Evolutionary conservation across 768 basidiomycete species (phyloP).

Genomic region (Lentinula raphanica): DNA sequence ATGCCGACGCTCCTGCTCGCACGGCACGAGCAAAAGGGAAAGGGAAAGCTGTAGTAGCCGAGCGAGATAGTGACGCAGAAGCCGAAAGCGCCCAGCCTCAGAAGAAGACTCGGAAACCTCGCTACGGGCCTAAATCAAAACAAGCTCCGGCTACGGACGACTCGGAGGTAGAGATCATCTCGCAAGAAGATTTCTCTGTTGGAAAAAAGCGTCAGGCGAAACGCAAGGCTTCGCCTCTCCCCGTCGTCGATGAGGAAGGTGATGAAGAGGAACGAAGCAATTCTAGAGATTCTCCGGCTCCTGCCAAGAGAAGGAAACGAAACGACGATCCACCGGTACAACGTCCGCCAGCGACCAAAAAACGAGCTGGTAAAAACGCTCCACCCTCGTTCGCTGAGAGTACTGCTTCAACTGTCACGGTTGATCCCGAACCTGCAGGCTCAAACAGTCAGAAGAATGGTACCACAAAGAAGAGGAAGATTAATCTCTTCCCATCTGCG

Average conservation of each 20-base stretch:
- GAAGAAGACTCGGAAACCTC: slow-evolving; percentile 8
- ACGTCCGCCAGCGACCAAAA: slow-evolving; percentile 2
- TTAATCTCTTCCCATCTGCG: slow-evolving; percentile 50
- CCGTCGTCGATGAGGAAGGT: slow-evolving; percentile 19
- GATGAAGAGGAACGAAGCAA: slow-evolving; percentile 18
- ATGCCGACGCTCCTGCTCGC: slow-evolving; percentile 8
- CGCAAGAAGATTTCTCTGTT: slow-evolving; percentile 3
- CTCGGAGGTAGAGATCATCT: background rate
- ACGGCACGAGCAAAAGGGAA: slow-evolving; percentile 24
- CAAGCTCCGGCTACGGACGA: background rate
- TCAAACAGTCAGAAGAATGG: background rate
- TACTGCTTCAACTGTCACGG: slow-evolving; percentile 18
- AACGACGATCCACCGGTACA: slow-evolving; percentile 6
- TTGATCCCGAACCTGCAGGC: slow-evolving; percentile 17
- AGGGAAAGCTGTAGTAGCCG: slow-evolving; percentile 21
- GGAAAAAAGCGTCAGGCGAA: slow-evolving; percentile 32
- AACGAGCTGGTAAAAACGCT: slow-evolving; percentile 10
- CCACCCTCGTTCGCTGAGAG: slow-evolving; percentile 10
- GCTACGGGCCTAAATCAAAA: background rate
- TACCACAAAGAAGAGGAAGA: slow-evolving; percentile 62
- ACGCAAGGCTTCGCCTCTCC: slow-evolving; percentile 23
- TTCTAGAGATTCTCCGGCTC: slow-evolving; percentile 13
- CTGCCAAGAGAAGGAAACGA: slow-evolving; percentile 11
- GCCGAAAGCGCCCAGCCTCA: background rate
- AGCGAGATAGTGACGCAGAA: slow-evolving; percentile 3